Base-by-base conservation (phyloP, 441 rosid species). In the Breynia disticha region DNA sequence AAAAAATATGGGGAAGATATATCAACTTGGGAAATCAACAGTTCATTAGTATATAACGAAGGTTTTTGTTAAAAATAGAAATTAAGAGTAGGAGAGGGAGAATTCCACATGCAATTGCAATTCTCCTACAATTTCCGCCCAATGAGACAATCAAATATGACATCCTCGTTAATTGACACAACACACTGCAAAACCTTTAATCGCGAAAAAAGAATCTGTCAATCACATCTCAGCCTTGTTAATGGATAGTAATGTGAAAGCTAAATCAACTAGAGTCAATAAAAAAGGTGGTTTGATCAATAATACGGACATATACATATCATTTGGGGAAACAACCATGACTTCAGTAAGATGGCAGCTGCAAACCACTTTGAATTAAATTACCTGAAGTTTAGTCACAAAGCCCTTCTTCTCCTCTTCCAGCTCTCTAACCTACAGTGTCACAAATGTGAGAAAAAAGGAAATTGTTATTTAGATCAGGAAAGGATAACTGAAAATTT, bases 341-440 rank as follows among this genome's bases (percentile, higher is more conserved):
- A 39, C 43, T 14, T 4, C 2, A 39, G 11, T 39, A 39, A 2
- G 5, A 39, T 4, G 15, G 9, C 43, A 39, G 43, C 43, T 9
- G 15, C 12, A 39, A 4, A 1, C 15, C 43, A 39, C 15, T 14
- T 39, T 10, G 43, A 14, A 39, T 39, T 13, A 64, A 70, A 73
- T 72, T 78, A 90, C 99, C 95, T 84, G 99, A 79, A 94, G 94
- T 73, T 89, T 94, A 59, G 96, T 78, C 61, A 60, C 69, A 74
- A 94, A 68, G 63, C 96, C 94, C 82, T 85, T 87, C 87, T 90
- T 94, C 79, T 94, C 99, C 75, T 94, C 99, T 74, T 94, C 99
- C 54, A 77, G 74, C 75, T 90, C 97, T 73, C 96, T 77, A 62
- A 85, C 81, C 97, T 93, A 61, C 73, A 76, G 48, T 61, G 59